Conservation (phyloP, 495 filamentous ascomycete genomes). For the Penicillium riverlandense region DNA sequence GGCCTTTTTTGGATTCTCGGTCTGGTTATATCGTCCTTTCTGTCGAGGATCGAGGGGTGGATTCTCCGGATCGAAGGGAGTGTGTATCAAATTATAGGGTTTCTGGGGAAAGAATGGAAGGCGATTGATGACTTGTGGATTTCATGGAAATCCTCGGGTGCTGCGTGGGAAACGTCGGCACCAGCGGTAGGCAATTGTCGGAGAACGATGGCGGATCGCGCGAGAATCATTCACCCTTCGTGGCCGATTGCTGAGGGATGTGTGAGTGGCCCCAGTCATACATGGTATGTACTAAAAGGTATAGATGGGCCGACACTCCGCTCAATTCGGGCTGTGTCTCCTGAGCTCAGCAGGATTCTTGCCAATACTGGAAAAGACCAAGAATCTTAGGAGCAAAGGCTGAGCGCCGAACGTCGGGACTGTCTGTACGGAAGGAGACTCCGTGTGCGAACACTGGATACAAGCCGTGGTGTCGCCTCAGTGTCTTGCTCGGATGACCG, state of each 20-base stretch:
- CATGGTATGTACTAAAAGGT: constrained; percentile 24
- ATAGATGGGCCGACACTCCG: constrained; percentile 17
- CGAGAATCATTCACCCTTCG: constrained; percentile 19
- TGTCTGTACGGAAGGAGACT: no score
- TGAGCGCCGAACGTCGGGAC: no score
- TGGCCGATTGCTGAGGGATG: constrained; percentile 21
- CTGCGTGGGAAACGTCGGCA: constrained; percentile 11
- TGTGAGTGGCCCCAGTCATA: constrained; percentile 20
- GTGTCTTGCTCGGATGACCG: no score
- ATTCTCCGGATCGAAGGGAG: constrained; percentile 8
- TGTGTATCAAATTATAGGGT: constrained; percentile 7
- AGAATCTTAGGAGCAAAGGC: no score
- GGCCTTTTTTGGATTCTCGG: not conserved
- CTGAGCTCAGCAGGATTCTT: not conserved
- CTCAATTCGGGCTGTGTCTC: constrained; percentile 11
- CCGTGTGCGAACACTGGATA: not conserved
- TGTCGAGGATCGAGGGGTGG: constrained; percentile 12
- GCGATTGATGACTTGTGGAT: constrained; percentile 7
- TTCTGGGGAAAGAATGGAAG: not conserved
- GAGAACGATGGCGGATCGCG: constrained; percentile 15
- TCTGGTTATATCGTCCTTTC: constrained; percentile 9
- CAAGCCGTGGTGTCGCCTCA: not conserved
- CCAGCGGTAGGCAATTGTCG: constrained; percentile 7
- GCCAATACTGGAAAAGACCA: no score
- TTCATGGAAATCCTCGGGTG: constrained; percentile 18